Conservation (phyloP, 495 filamentous ascomycete species). For the Hypoxylon intermedium region DNA sequence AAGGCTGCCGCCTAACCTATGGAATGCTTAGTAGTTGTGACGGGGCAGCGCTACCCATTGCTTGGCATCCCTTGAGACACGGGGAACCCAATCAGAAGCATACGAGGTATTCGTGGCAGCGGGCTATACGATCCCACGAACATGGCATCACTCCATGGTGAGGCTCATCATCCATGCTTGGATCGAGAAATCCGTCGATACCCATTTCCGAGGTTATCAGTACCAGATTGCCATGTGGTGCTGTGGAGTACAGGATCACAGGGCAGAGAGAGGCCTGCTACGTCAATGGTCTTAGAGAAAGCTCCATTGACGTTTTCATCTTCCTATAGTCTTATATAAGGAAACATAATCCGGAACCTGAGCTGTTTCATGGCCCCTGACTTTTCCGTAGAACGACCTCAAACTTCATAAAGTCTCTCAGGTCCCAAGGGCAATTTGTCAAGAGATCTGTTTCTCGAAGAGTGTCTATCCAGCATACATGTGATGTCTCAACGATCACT, state of each 20-base stretch:
- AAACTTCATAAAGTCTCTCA: no score
- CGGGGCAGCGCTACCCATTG: conserved; percentile 8
- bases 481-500: conserved; percentile 3
- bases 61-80: conserved; percentile 30
- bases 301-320: not conserved
- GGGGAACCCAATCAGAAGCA: conserved; percentile 17
- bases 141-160: conserved; percentile 15
- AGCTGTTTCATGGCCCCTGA: no score
- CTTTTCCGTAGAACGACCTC: no score
- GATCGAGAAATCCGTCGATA: conserved; percentile 19
- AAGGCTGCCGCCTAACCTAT: conserved; percentile 12
- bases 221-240: conserved; percentile 18
- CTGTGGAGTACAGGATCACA: conserved; percentile 5
- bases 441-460: conserved; percentile 4
- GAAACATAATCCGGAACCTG: not conserved
- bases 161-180: conserved; percentile 27
- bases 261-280: not conserved
- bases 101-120: conserved; percentile 32
- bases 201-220: conserved; percentile 12
- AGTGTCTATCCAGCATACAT: not conserved
- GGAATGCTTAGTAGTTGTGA: conserved; percentile 11
- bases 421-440: no score
- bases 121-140: conserved; percentile 27
- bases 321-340: conserved; percentile 22
- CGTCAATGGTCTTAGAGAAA: not conserved